Evolutionary conservation across 192 early-diverging fungal genomes (phyloP), one percentile per base, ranked within the genome.

Genomic region (Mortierella antarctica): DNA sequence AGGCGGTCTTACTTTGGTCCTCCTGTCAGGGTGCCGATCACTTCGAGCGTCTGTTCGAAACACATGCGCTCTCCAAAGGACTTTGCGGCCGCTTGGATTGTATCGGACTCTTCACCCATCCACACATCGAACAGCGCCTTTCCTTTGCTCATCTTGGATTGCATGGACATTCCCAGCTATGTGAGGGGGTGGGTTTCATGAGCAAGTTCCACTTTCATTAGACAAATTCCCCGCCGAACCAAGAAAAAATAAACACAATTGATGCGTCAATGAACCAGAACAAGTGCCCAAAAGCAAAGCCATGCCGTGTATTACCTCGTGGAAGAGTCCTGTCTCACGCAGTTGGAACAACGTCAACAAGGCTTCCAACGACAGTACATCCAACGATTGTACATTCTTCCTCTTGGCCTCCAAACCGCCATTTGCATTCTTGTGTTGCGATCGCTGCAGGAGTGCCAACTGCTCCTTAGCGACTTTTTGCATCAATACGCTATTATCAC

Each of bases 381-480:
- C 86, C 91, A 90, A 91, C 39, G 40, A 39, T 12, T 49, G 20
- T 17, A 85, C 76, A 53, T 58, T 67, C 71, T 70, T 65, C 17
- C 31, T 31, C 31, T 31, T 31, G 31, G 31, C 31, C 31, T 31
- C 31, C 1, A 31, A 31, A 31, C 3, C 31, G 1, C 1, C 31
- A 31, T 3, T 31, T 31, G 31, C 31, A 3, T 31, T 31, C 31
- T 31, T 31, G 31, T 31, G 31, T 31, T 31, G 31, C 31, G 31
- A 31, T 31, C 31, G 31, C 54, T 91, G 68, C 48, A 90, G 59
- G 39, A 84, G 85, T 4, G 87, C 83, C 4, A 94, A 71, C 13
- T 92, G 74, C 78, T 94, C 93, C 80, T 94, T 94, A 71, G 88
- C 77, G 44, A 93, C 92, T 83, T 94, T 94, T 71, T 92, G 91